These are phyloP conservation scores for Calocera viscosa DNA, from an alignment of 768 basidiomycete genomes.

Conservation along the genomic window DNA sequence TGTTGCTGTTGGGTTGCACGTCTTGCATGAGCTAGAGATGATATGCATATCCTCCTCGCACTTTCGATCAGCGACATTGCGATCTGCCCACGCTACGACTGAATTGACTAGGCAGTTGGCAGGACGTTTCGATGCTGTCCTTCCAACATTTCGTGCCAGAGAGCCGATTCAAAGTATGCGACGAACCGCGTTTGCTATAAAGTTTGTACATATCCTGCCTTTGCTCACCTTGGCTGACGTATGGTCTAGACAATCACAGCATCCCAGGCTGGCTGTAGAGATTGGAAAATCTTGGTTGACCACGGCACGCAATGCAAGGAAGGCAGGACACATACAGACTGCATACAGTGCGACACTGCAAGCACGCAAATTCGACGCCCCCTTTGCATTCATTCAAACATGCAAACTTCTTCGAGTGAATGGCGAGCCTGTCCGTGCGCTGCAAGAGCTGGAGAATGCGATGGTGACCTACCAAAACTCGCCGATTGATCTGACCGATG, in stretches of 20 bases:
- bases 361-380: constrained; percentile 57
- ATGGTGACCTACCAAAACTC: constrained; percentile 22
- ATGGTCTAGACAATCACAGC: constrained; percentile 25
- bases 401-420: constrained; percentile 71
- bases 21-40: constrained; percentile 72
- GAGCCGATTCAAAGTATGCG: constrained; percentile 86
- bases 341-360: constrained; percentile 93
- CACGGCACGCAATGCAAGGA: constrained; percentile 91
- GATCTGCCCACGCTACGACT: constrained; percentile 30
- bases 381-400: constrained; percentile 77
- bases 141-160: constrained; percentile 77
- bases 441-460: constrained; percentile 75
- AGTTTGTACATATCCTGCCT: constrained; percentile 33
- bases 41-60: constrained; percentile 19
- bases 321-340: constrained; percentile 89
- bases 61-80: constrained; percentile 30
- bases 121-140: constrained; percentile 56
- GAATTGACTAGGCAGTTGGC: constrained; percentile 41
- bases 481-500: constrained; percentile 47
- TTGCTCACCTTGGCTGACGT: constrained; percentile 19
- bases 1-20: constrained; percentile 69
- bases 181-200: constrained; percentile 63
- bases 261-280: constrained; percentile 29
- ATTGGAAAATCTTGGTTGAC: constrained; percentile 80
- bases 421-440: constrained; percentile 70